phyloP scores from a whole-genome alignment of 164 flowering plant species.

The Stephania yunnanensis region DNA sequence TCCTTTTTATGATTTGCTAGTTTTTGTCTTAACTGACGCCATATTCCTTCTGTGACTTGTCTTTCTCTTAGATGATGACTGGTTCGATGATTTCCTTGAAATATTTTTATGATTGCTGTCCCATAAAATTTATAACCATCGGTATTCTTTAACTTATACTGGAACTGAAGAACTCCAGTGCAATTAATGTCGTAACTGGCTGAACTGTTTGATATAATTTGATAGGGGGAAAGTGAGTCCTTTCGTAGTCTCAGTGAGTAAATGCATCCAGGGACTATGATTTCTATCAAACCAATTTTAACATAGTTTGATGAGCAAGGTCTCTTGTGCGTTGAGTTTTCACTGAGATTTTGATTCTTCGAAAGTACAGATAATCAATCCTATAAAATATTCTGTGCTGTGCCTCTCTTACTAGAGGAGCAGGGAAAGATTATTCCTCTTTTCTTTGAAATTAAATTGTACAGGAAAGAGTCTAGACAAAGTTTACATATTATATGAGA shows the following conservation, averaged over 20 bases:
- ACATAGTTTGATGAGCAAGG: background rate
- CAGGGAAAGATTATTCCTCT: background rate
- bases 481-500: background rate
- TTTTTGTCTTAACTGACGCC: background rate
- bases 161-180: background rate
- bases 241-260: background rate
- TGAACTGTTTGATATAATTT: background rate
- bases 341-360: background rate
- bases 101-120: background rate
- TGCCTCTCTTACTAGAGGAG: background rate
- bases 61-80: background rate
- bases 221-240: background rate
- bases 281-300: background rate
- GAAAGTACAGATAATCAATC: background rate
- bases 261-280: background rate
- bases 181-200: background rate
- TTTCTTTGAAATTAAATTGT: background rate
- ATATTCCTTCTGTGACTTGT: background rate
- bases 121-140: background rate
- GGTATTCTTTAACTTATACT: too few species aligned
- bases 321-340: background rate
- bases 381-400: background rate
- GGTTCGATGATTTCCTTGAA: background rate
- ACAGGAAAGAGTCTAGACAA: background rate
- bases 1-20: background rate